phyloP scores from a whole-genome alignment of 164 flowering plant species.

The Pachysandra terminalis region DNA sequence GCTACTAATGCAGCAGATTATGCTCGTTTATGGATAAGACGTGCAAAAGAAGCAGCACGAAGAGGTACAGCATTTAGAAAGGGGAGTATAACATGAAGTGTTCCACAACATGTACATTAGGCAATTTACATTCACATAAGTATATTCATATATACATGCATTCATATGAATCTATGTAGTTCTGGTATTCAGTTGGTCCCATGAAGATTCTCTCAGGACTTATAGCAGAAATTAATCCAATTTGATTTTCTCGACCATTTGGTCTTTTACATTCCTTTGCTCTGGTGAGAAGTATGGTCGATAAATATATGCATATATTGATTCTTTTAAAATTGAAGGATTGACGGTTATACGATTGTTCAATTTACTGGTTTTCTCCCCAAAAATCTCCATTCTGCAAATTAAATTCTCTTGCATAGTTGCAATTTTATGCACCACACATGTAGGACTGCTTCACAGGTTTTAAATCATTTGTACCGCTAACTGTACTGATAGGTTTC shows the following conservation, averaged over 20 bases:
- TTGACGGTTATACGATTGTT: too few relatives aligned
- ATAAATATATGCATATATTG: too few relatives aligned
- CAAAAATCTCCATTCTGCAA: background rate
- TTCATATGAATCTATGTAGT: too few relatives aligned
- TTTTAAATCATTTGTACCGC: too few relatives aligned
- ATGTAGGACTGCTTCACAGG: too few relatives aligned
- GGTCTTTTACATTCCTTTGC: background rate
- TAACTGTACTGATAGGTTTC: too few relatives aligned
- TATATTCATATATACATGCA: too few relatives aligned
- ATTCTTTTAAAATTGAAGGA: too few relatives aligned
- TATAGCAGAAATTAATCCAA: too few relatives aligned
- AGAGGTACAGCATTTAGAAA: conserved; percentile 37
- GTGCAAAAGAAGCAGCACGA: conserved; percentile 61
- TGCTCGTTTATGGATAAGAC: conserved; percentile 62
- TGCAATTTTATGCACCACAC: too few relatives aligned
- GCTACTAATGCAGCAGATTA: conserved; percentile 59
- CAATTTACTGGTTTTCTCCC: background rate
- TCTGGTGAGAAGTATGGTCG: background rate
- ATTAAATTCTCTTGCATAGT: background rate
- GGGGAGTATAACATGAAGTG: conserved; percentile 4
- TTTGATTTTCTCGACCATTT: background rate
- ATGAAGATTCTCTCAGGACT: background rate
- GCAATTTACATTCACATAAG: too few relatives aligned
- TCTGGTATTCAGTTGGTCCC: background rate
- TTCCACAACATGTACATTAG: too few relatives aligned